Evolutionary conservation across 352 stramenopile genomes (phyloP), one percentile per base, ranked within the genome.

Genomic region (Phytophthora idaei): DNA sequence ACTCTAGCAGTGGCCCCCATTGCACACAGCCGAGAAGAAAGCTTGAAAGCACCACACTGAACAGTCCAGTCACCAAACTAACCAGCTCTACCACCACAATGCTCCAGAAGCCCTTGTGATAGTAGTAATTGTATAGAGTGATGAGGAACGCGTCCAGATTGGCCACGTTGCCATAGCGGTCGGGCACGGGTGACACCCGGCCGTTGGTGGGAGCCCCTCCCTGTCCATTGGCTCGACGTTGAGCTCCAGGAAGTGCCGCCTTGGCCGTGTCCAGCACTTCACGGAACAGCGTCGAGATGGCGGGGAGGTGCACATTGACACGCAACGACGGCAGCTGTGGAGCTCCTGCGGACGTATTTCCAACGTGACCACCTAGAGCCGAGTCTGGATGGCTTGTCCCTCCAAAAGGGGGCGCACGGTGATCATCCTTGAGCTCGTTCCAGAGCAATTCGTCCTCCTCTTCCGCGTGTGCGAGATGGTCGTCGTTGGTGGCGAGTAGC

Each of bases 21-120:
- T 99, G 90, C 27, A 99, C 87, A 71, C 97, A 98, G 1, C 91
- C 94, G 28, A 99, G 83, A 51, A 99, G 57, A 60, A 99, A 97
- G 31, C 90, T 97, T n/a, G 87, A 97, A 37, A 98, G 86, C 63
- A 89, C 80, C 25, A 99, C 85, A 61, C 95, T 99, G 71, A 99
- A 99, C 4, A 98, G 85, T 10, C 99, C 83, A 11, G 97, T 98
- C 14, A 92, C 36, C 3, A 99, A 64, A 68, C 97, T 90, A 31
- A 97, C 92, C 34, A 98, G 64, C 60, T 98, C 93, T 12, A 95
- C 79, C 7, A 90, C 80, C 4, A 95, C 71, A 58, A 97, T 98
- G 53, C 77, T 85, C 74, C 86, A 90, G 53, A 98, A 92, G n/a
- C 95, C 95, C 67, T 96, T 95, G 74, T 97, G 87, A 67, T 96